Base-by-base conservation (phyloP, 2,329 filamentous ascomycete genomes). In the Microcyclospora pomicola region DNA sequence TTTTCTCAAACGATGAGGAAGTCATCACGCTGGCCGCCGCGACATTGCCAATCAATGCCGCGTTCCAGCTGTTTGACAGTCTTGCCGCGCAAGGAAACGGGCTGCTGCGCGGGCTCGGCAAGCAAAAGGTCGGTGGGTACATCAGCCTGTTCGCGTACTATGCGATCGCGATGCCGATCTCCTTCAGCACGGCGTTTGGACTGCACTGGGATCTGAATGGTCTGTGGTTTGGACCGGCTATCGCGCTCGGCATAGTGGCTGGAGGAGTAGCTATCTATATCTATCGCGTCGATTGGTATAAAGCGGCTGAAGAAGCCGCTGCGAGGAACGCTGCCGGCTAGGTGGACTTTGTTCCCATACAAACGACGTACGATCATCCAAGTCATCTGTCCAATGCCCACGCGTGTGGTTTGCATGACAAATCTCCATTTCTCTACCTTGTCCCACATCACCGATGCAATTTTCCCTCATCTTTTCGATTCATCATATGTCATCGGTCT, bases 1-100 rank as follows among this genome's bases (percentile, higher is more conserved):
- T 95, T 6, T 86, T 84, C 45, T 82, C 84, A 44, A 74, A 71
- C 0, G 69, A 79, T 39, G 59, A 71, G 27, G 75, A 85, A 41
- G 78, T 82, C 7, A 65, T 80, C 12, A 65, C 69, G 1, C 78
- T 84, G 55, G 75, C 74, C 0, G 67, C 82, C 1, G 59, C 62
- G 2, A 74, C 85, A 2, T 69, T 95, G 28, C 87, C 86, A 0
- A 63, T 95, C 2, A 84, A 83, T 42, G 86, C 87, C 0, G 72
- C 84, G 1, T 92, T 95, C 69, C 87, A 96, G 58, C 71, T 94
- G 15, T 87, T 92, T 50, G 88, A 98, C 59, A 77, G 82, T 1
- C 59, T 93, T 13, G 76, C 82, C 0, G 74, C 82, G 2, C 80
- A 80, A 30, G 85, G 82, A 40, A 87, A 91, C 52, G 88, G 87